Evolutionary conservation across 83 land plant genomes (phyloP).

Genomic region (Picea engelmannii): DNA sequence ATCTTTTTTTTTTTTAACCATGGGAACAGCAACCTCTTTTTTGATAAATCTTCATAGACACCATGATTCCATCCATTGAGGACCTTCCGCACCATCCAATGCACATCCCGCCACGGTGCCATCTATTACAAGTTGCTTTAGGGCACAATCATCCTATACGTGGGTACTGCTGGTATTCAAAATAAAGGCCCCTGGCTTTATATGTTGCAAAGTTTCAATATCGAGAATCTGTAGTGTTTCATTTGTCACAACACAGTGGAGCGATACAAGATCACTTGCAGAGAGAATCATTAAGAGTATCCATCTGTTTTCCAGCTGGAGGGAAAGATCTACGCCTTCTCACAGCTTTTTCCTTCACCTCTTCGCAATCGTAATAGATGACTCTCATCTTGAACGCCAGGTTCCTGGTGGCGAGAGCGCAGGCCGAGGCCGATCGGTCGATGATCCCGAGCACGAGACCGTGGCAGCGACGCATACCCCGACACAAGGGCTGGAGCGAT

Average conservation of each 20-base stretch:
- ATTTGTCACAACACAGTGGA: too few species aligned
- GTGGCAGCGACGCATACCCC: slow-evolving; percentile 93
- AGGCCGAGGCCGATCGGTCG: slow-evolving; percentile 85
- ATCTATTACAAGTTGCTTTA: slow-evolving; percentile 94
- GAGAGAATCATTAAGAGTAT: too few species aligned
- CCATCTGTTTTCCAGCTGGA: too few species aligned
- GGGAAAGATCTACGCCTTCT: background rate
- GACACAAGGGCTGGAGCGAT: slow-evolving; percentile 83
- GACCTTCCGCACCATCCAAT: slow-evolving; percentile 98
- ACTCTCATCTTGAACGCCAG: slow-evolving; percentile 94
- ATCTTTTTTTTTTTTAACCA: too few species aligned
- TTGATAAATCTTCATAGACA: too few species aligned
- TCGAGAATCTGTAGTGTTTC: too few species aligned
- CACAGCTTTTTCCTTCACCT: slow-evolving; percentile 31
- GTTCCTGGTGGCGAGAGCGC: slow-evolving; percentile 77
- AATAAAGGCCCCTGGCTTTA: slow-evolving; percentile 92
- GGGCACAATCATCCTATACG: slow-evolving; percentile 57
- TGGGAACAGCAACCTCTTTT: too few species aligned
- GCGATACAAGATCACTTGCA: too few species aligned
- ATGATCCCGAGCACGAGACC: slow-evolving; percentile 93
- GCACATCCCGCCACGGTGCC: slow-evolving; percentile 98
- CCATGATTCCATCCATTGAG: slow-evolving; percentile 99
- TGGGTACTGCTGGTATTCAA: slow-evolving; percentile 82
- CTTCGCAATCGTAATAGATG: slow-evolving; percentile 81
- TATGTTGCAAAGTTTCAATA: slow-evolving; percentile 62